Evolutionary conservation across 208 protist species (phyloP), one percentile per base, ranked within the genome.

Genomic region (Leishmania guyanensis): DNA sequence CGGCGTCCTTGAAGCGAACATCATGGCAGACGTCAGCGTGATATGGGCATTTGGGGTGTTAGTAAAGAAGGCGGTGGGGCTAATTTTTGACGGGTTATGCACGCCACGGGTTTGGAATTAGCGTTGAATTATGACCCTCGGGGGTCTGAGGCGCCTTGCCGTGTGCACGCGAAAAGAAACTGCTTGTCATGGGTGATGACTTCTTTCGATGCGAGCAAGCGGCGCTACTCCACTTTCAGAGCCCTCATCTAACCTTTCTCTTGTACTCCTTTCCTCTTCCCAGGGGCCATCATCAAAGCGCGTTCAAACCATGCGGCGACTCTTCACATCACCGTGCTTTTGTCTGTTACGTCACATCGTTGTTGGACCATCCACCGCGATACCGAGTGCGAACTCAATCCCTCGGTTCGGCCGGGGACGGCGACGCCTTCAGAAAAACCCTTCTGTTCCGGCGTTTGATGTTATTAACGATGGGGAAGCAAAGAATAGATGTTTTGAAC

Each of bases 401-500:
- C 89, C 89, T 2, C 73, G 80, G 29, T 92, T 90, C 77, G 89
- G 89, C 6, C 66, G 76, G 12, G 74, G 83, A 12, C 58, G 71
- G 12, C 48, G 70, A 33, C 53, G 53, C 22, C 71, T 77, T n/a
- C 66, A 66, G 33, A 33, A 53, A 56, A 75, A 33, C 3, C 17
- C 8, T 26, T 64, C 66, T 20, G 81, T 36, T 16, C 62, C 9
- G 26, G 50, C 56, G 3, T 85, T 77, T 74, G 77, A 70, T 48
- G 51, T n/a, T 51, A 71, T 70, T 50, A 81, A 82, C 62, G 92
- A 95, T 29, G 87, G 87, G 20, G 87, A 92, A 5, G 88, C 92
- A 3, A 92, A 92, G 66, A 84, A 73, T 29, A 73, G 83, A 5
- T 96, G 93, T 50, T 91, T 89, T 79, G 90, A 93, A 56, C 84